Evolutionary conservation across 306 rosid genomes (phyloP).

Genomic region (Herpetospermum pedunculosum): DNA sequence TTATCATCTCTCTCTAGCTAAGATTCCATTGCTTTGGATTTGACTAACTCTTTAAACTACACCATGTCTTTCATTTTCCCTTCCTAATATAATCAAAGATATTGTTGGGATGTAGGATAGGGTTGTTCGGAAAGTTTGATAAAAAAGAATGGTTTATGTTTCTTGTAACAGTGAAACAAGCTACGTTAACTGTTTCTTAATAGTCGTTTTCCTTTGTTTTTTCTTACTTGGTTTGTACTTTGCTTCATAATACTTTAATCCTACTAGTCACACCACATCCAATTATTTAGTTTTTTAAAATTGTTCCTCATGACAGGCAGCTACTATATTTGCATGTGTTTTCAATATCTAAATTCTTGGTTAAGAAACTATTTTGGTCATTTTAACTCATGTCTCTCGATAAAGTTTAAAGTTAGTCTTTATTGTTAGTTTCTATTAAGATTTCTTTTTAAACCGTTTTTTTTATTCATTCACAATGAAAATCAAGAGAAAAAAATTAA

Average conservation of each 20-base stretch:
- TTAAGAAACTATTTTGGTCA: too few relatives aligned
- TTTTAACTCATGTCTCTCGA: too few relatives aligned
- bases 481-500: background rate
- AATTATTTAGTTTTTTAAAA: background rate
- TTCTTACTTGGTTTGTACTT: background rate
- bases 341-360: too few relatives aligned
- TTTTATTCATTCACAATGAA: background rate
- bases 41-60: constrained; percentile 10
- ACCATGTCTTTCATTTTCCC: background rate
- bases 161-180: background rate
- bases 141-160: background rate
- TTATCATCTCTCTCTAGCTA: background rate
- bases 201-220: background rate
- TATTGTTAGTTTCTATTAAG: too few relatives aligned
- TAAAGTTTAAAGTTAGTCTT: too few relatives aligned
- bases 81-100: background rate
- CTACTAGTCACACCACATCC: background rate
- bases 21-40: background rate
- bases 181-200: background rate
- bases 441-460: too few relatives aligned
- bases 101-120: background rate
- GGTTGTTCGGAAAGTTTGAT: background rate
- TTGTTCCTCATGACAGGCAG: too few relatives aligned
- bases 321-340: too few relatives aligned
- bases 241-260: background rate